Evolutionary conservation across 208 protist genomes (phyloP), one percentile per base, ranked within the genome.

Genomic region (Leishmania tarentolae): DNA sequence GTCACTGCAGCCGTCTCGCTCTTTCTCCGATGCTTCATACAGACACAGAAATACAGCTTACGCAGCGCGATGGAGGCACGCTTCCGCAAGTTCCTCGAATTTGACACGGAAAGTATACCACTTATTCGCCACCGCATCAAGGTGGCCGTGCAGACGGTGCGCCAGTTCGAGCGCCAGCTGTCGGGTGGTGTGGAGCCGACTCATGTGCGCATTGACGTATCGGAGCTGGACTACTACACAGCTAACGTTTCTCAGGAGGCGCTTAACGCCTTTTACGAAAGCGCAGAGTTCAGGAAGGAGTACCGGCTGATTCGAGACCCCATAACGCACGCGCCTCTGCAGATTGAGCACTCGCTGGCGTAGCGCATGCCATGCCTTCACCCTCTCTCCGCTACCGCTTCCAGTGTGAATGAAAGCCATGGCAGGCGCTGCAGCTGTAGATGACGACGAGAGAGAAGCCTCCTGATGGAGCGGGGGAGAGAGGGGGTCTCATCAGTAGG

Each of bases 1-100:
- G 94, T 99, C 21, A 98, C 99, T 69, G 92, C 99, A 7, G 99
- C 99, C 44, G 99, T 99, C 72, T 91, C 96, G 6, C 92, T 99
- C 17, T 99, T 99, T 84, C 87, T 99, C 9, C 94, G 99, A 19
- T 99, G 97, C 75, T 99, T 99, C 84, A 99, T 99, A 61, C 91
- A 96, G 44, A 98, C 98, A 40, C 99, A 98, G 72, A 98, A 98
- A 84, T 98, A 98, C 85, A 96, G 93, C 84, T 89, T 96, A 88
- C 93, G 95, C 75, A 93, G 88, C 74, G 88, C 93, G 61, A 96
- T 98, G 93, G 93, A 97, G 87, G 90, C 84, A 53, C 87, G 91
- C 70, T 97, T 98, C 86, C 89, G 90, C 63, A 93, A 92, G 84
- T 98, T 97, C 85, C 89, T 97, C 65, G 93, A 98, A 75, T 90